Base-by-base conservation (phyloP, 345 rosid genomes). In the Aquilaria yunnanensis region DNA sequence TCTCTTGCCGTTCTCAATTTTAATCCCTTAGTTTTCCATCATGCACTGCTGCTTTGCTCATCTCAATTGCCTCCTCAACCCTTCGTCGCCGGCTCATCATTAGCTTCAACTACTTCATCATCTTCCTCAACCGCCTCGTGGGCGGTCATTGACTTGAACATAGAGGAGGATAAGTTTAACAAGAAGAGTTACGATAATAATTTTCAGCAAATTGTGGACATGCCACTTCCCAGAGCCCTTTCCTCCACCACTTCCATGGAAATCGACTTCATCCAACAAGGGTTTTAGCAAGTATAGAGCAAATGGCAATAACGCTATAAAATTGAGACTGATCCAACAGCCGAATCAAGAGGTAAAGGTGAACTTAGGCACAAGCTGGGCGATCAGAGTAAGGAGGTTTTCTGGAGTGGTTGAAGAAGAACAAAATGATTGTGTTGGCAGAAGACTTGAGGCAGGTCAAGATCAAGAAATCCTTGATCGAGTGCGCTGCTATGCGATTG, bases 381-480 rank as follows among this genome's bases (percentile, higher is more conserved):
- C 23, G 1, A 37, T 76, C 86, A 0, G 90, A 90, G n/a, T 1
- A 59, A 43, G 64, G 93, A 91, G 72, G 23, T 23, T 89, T 95
- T 59, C 60, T 95, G 33, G 96, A 95, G 69, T 95, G 99, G 99
- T 80, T 95, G 12, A 89, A 82, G 79, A 78, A 63, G 54, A 95
- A 95, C 77, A 80, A 89, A 14, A 96, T 91, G 65, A 77, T 74
- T 0, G 96, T 95, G 6, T 87, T 96, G 2, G 96, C 96, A 3
- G 99, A 95, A 23, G 97, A 95, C 66, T 71, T 95, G 63, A 83
- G 92, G 74, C 85, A 65, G 65, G 89, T 95, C 46, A 95, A 89
- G 80, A 84, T 95, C 60, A 95, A 85, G 96, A 95, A 95, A 67
- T 78, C 97, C 0, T 91, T 96, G 0, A 89, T 95, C 13, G 97